phyloP scores from a whole-genome alignment of 148 eudicot genomes.

The Arbutus unedo region DNA sequence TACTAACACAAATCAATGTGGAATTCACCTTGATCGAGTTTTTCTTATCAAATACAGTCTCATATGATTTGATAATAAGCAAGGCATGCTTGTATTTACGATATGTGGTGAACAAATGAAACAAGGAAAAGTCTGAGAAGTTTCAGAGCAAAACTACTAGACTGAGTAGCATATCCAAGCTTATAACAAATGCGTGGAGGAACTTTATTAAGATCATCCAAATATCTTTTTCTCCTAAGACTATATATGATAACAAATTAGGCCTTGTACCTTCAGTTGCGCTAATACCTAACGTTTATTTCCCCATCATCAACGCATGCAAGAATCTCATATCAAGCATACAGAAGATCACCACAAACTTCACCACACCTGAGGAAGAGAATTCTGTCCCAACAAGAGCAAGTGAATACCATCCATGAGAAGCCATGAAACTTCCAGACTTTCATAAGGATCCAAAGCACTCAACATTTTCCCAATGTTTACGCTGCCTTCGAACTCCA shows the following conservation, averaged over 20 bases:
- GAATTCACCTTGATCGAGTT: background rate
- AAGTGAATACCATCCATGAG: background rate
- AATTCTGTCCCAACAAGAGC: background rate
- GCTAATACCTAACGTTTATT: background rate
- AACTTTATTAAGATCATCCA: slow-evolving; percentile 10
- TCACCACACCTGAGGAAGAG: background rate
- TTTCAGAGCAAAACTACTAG: background rate
- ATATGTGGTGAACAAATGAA: background rate
- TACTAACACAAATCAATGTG: background rate
- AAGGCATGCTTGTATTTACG: background rate
- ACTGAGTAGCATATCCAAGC: background rate
- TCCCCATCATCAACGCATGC: background rate
- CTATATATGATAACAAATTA: background rate
- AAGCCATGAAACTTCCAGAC: background rate
- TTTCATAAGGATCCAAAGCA: slow-evolving; percentile 6
- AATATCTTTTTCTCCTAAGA: background rate
- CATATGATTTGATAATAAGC: background rate
- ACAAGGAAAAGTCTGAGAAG: background rate
- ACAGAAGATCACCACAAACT: slow-evolving; percentile 13
- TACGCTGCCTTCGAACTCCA: background rate
- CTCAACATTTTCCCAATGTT: background rate
- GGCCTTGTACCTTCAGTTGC: background rate
- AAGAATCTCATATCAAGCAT: background rate
- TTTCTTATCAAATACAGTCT: background rate
- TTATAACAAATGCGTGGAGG: slow-evolving; percentile 2